Evolutionary conservation across 331 rosid species (phyloP).

Genomic region (Phaseolus coccineus): DNA sequence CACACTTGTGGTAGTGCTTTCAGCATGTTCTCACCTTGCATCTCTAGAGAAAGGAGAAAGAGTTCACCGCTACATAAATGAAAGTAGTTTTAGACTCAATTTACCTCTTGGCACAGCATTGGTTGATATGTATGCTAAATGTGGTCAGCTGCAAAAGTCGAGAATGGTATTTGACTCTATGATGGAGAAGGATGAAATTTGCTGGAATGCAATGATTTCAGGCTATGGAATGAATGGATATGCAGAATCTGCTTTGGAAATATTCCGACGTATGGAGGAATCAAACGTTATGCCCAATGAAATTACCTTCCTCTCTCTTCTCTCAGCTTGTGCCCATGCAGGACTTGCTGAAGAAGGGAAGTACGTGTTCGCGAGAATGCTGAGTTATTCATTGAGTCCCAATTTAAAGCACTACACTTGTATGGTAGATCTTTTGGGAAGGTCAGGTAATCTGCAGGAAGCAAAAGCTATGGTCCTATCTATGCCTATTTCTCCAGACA

Average conservation of each 20-base stretch:
- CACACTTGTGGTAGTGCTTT: slow-evolving; percentile 63
- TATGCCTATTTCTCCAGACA: slow-evolving; percentile 10
- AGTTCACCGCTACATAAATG: slow-evolving; percentile 58
- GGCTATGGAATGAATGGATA: slow-evolving; percentile 74
- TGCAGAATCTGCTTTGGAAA: slow-evolving; percentile 61
- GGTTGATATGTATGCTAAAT: slow-evolving; percentile 81
- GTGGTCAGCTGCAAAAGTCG: slow-evolving; percentile 70
- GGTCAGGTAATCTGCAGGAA: slow-evolving; percentile 45
- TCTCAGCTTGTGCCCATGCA: slow-evolving; percentile 71
- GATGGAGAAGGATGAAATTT: slow-evolving; percentile 65
- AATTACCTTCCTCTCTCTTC: slow-evolving; percentile 75
- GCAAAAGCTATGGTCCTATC: slow-evolving; percentile 10
- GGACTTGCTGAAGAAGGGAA: slow-evolving; percentile 80
- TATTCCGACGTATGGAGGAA: slow-evolving; percentile 65
- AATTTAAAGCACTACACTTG: slow-evolving; percentile 80
- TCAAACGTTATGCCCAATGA: slow-evolving; percentile 65
- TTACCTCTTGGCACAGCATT: slow-evolving; percentile 68
- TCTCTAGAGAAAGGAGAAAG: slow-evolving; percentile 60
- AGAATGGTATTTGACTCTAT: slow-evolving; percentile 63
- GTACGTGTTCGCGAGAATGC: slow-evolving; percentile 59
- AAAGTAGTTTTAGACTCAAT: slow-evolving; percentile 54
- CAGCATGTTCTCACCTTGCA: slow-evolving; percentile 71
- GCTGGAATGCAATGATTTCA: slow-evolving; percentile 81
- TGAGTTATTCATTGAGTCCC: slow-evolving; percentile 56
- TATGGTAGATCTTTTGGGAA: slow-evolving; percentile 81